These are phyloP conservation scores for Endocarpon pusillum DNA, from an alignment of 495 filamentous ascomycete species.

Conservation along the genomic window DNA sequence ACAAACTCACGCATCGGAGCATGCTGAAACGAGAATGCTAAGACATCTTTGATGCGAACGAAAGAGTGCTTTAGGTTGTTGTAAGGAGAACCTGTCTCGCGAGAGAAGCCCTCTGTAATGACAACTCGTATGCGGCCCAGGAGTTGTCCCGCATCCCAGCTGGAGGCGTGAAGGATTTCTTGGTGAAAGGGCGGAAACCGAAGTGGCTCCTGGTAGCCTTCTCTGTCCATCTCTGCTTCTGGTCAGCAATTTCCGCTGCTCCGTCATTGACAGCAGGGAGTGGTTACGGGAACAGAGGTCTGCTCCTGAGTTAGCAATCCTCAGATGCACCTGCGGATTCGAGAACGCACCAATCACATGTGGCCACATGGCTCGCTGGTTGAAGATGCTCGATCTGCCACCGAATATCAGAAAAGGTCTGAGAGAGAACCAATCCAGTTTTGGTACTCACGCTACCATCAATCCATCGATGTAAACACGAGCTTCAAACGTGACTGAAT, in stretches of 20 bases:
- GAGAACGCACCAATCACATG: conserved; percentile 31
- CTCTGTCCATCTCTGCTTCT: conserved; percentile 37
- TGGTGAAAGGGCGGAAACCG: conserved; percentile 59
- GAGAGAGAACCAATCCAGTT: neutral
- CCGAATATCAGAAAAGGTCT: conserved; percentile 1
- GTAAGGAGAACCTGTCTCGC: conserved; percentile 22
- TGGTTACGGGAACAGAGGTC: conserved; percentile 11
- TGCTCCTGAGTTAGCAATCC: conserved; percentile 2
- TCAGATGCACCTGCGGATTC: too few species aligned
- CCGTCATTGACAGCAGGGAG: too few species aligned
- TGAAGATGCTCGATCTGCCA: conserved; percentile 36
- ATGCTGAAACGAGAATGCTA: conserved; percentile 75
- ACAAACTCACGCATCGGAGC: conserved; percentile 50
- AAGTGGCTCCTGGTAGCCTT: conserved; percentile 42
- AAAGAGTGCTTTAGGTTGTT: too few species aligned
- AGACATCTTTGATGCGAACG: conserved; percentile 53
- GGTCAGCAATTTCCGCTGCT: too few species aligned
- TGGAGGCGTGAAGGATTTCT: conserved; percentile 50
- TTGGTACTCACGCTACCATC: conserved; percentile 38
- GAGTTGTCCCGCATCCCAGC: conserved; percentile 56
- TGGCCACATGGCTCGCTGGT: conserved; percentile 41
- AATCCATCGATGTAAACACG: conserved; percentile 56
- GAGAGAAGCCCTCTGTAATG: conserved; percentile 53
- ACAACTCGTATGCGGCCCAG: conserved; percentile 62
- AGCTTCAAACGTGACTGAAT: conserved; percentile 46